Evolutionary conservation across 176 grass and related monocot genomes (phyloP).

Genomic region (Musa acuminata): DNA sequence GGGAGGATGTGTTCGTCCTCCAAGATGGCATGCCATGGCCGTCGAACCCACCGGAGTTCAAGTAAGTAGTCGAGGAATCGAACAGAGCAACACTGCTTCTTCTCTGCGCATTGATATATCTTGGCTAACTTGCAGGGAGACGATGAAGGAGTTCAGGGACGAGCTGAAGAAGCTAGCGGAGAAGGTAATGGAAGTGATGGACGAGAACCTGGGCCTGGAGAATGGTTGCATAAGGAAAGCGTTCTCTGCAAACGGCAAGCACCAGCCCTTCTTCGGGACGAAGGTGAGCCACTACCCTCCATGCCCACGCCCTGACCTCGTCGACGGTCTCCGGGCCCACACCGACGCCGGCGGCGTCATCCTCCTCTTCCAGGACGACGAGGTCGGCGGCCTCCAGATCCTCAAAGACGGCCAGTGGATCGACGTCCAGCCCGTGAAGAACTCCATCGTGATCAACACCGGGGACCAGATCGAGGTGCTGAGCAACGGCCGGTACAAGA

Average conservation of each 20-base stretch:
- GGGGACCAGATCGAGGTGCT: constrained; percentile 71
- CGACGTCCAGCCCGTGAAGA: background rate
- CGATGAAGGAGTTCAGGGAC: background rate
- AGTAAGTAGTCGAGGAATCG: background rate
- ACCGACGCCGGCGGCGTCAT: constrained; percentile 1
- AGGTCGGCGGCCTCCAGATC: constrained; percentile 2
- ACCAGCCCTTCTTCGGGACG: background rate
- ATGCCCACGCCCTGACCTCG: background rate
- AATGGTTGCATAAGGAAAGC: background rate
- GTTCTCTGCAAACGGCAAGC: background rate
- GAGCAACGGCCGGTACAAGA: constrained; percentile 47
- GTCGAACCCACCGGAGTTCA: background rate
- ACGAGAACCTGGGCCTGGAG: constrained; percentile 2
- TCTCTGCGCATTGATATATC: background rate
- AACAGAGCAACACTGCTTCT: background rate
- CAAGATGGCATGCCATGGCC: constrained; percentile 4
- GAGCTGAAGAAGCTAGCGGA: background rate
- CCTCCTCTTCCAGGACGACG: constrained; percentile 3
- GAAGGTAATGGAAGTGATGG: background rate
- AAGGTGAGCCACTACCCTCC: constrained; percentile 5
- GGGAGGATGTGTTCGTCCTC: constrained; percentile 2
- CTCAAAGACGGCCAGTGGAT: background rate
- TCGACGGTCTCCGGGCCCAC: background rate
- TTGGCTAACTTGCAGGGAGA: background rate
- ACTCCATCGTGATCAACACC: constrained; percentile 51